Conservation (phyloP, 495 filamentous ascomycete genomes). For the Trichoderma gamsii region DNA sequence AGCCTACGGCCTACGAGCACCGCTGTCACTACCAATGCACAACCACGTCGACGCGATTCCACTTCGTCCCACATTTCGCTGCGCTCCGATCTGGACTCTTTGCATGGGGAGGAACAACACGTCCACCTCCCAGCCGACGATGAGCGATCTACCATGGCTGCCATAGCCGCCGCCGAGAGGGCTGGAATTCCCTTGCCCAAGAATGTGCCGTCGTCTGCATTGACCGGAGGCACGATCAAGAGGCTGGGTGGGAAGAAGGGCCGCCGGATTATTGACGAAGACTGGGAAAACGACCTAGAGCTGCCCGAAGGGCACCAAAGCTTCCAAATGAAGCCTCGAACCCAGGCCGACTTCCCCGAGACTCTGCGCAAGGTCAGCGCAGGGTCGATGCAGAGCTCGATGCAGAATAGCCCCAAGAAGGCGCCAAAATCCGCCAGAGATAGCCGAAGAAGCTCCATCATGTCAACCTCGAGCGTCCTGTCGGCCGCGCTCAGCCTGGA, state of each 20-base stretch:
- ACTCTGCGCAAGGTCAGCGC: constrained; percentile 57
- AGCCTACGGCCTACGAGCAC: constrained; percentile 47
- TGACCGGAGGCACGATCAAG: constrained; percentile 92
- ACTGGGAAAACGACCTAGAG: constrained; percentile 90
- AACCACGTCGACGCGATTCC: constrained; percentile 60
- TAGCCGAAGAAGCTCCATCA: constrained; percentile 20
- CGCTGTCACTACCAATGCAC: constrained; percentile 49
- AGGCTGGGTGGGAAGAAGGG: constrained; percentile 75
- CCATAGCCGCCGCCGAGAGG: constrained; percentile 76
- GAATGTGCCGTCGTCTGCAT: constrained; percentile 87
- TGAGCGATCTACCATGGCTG: constrained; percentile 70
- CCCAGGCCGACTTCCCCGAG: constrained; percentile 59
- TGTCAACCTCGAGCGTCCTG: constrained; percentile 23
- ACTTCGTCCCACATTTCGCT: constrained; percentile 71
- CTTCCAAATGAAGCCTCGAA: constrained; percentile 58
- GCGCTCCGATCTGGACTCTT: constrained; percentile 72
- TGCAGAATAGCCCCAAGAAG: constrained; percentile 37
- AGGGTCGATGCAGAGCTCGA: constrained; percentile 26
- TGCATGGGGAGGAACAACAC: constrained; percentile 74
- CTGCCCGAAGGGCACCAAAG: constrained; percentile 56
- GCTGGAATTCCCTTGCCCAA: constrained; percentile 88
- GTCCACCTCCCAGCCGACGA: constrained; percentile 72
- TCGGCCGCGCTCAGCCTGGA: constrained; percentile 46
- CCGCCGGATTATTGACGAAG: constrained; percentile 71
- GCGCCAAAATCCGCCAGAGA: constrained; percentile 22